Percentiles rank a stretch among this genome's conserved stretches.
These are phyloP conservation scores for Ascoidea tarda DNA, from an alignment of 805 yeast species.

Conservation along the genomic window DNA sequence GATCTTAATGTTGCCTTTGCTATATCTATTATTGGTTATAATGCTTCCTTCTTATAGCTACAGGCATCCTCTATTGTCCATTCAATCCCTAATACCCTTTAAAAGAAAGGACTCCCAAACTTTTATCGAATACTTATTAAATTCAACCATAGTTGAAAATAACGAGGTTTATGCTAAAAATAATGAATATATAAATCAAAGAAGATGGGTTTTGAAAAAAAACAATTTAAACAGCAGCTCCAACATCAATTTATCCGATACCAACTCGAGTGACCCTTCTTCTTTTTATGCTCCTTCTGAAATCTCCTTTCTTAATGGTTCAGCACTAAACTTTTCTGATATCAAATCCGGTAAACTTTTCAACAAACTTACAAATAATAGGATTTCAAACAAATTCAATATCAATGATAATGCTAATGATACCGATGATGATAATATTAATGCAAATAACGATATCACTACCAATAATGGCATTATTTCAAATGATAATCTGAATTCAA, in stretches of 20 bases:
- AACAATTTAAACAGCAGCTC: constrained; percentile 1
- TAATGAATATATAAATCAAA: constrained; percentile 9
- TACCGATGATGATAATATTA: not conserved
- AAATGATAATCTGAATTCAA: not conserved
- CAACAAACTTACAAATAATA: too few relatives aligned
- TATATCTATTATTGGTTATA: constrained; percentile 38
- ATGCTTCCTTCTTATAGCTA: constrained; percentile 58
- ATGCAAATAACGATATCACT: not conserved
- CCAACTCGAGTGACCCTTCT: not conserved
- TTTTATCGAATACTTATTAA: constrained; percentile 11
- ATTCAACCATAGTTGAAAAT: constrained; percentile 11
- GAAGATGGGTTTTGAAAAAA: constrained; percentile 6
- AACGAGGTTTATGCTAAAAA: constrained; percentile 22
- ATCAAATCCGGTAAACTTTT: not conserved
- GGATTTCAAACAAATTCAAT: too few relatives aligned
- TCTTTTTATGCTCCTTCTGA: not conserved
- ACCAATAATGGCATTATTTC: not conserved
- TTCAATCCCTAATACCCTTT: constrained; percentile 27
- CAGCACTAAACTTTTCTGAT: not conserved
- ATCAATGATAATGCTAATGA: too few relatives aligned
- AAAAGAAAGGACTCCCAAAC: constrained; percentile 10
- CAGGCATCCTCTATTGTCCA: constrained; percentile 47
- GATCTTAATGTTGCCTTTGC: constrained; percentile 47
- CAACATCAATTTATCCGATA: constrained; percentile 1
- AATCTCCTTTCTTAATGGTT: too few relatives aligned